phyloP scores from a whole-genome alignment of 495 filamentous ascomycete genomes.

The Xylaria nigripes region DNA sequence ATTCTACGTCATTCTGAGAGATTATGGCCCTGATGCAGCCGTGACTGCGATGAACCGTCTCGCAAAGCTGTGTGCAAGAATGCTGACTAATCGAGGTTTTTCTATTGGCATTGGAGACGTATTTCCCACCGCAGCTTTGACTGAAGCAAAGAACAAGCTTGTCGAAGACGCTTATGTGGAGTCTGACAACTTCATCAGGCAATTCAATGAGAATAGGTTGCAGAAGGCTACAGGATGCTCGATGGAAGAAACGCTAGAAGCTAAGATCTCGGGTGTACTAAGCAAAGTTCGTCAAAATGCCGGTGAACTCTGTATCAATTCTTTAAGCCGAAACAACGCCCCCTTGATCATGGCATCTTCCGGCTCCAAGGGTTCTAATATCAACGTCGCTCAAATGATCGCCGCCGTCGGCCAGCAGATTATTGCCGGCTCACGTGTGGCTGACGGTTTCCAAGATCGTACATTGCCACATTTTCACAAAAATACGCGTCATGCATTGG shows the following conservation, averaged over 20 bases:
- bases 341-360: conserved; percentile 95
- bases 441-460: conserved; percentile 92
- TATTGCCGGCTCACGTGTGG: conserved; percentile 86
- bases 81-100: conserved; percentile 84
- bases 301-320: conserved; percentile 82
- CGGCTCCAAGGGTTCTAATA: conserved; percentile 88
- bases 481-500: conserved; percentile 77
- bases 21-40: conserved; percentile 84
- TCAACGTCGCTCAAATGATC: conserved; percentile 99
- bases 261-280: conserved; percentile 79
- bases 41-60: conserved; percentile 90
- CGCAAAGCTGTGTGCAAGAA: conserved; percentile 81
- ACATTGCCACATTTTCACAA: conserved; percentile 94
- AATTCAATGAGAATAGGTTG: conserved; percentile 68
- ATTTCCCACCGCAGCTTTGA: conserved; percentile 62
- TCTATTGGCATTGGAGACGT: conserved; percentile 95
- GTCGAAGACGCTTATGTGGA: conserved; percentile 70
- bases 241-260: conserved; percentile 87
- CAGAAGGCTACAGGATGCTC: conserved; percentile 81
- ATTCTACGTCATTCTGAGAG: conserved; percentile 91
- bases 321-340: conserved; percentile 84
- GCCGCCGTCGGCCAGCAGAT: conserved; percentile 96
- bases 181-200: conserved; percentile 76
- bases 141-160: conserved; percentile 60
- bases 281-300: conserved; percentile 83